Conservation (phyloP, 208 protist genomes). For the Tritrichomonas musculus region DNA sequence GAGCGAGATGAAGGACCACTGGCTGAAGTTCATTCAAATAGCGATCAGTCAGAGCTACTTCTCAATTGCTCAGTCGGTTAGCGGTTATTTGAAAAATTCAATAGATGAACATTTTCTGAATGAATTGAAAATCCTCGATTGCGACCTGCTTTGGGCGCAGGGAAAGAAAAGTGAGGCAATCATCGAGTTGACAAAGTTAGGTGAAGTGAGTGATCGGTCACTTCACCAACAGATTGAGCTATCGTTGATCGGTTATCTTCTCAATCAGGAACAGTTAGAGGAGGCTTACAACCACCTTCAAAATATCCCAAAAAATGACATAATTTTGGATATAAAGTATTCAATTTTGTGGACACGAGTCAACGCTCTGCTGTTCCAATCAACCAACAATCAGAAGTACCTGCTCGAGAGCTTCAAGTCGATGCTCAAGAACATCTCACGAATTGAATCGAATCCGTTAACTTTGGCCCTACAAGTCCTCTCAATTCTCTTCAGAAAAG, state of each 20-base stretch:
- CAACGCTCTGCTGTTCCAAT: neutral
- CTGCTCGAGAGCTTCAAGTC: neutral
- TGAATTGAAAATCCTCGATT: neutral
- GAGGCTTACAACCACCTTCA: too few species aligned
- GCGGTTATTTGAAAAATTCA: neutral
- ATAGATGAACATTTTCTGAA: neutral
- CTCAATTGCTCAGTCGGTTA: neutral
- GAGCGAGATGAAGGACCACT: neutral
- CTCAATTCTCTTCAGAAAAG: neutral
- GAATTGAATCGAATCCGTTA: neutral
- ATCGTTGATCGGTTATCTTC: too few species aligned
- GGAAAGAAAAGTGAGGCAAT: neutral
- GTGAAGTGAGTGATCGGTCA: neutral
- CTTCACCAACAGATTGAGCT: too few species aligned
- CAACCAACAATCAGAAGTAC: neutral
- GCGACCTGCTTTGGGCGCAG: neutral
- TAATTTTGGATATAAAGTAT: too few species aligned
- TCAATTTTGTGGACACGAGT: neutral
- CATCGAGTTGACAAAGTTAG: neutral
- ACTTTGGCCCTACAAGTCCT: neutral
- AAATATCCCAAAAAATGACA: too few species aligned
- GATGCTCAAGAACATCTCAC: neutral
- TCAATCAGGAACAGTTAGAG: too few species aligned
- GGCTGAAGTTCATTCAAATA: neutral
- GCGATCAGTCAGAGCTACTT: neutral